Evolutionary conservation across 2,329 filamentous ascomycete genomes (phyloP).

Genomic region (Talaromyces pinophilus): DNA sequence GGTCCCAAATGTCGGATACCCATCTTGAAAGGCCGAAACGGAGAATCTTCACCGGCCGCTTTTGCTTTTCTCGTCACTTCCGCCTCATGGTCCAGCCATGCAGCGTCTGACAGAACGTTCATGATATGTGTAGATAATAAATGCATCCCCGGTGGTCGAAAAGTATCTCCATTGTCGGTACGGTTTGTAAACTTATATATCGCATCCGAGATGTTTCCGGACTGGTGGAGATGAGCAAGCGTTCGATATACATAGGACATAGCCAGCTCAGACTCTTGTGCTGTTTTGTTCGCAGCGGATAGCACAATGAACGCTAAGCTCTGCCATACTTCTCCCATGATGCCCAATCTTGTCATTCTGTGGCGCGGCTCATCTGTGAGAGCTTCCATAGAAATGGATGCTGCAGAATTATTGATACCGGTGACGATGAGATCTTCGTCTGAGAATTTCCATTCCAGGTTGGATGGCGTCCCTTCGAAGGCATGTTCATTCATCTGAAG

Average conservation of each 20-base stretch:
- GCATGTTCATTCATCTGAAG: conserved; percentile 26
- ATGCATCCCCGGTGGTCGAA: conserved; percentile 48
- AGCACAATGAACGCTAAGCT: conserved; percentile 45
- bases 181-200: conserved; percentile 45
- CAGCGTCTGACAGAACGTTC: conserved; percentile 50
- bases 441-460: conserved; percentile 32
- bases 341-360: conserved; percentile 28
- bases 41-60: conserved; percentile 41
- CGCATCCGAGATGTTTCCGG: conserved; percentile 44
- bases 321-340: conserved; percentile 43
- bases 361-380: conserved; percentile 32
- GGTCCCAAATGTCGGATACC: conserved; percentile 47
- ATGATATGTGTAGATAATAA: conserved; percentile 49
- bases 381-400: conserved; percentile 25
- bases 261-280: conserved; percentile 38
- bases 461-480: conserved; percentile 30
- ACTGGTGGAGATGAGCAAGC: conserved; percentile 49
- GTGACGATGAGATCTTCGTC: conserved; percentile 19
- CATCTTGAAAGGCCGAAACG: conserved; percentile 43
- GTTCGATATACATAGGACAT: conserved; percentile 50
- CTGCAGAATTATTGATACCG: conserved; percentile 2
- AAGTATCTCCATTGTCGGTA: conserved; percentile 32
- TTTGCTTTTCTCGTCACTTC: conserved; percentile 40
- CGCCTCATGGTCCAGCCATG: conserved; percentile 46
- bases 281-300: conserved; percentile 40